phyloP scores from a whole-genome alignment of 2,329 filamentous ascomycete species.

The Teratosphaeria viscida region DNA sequence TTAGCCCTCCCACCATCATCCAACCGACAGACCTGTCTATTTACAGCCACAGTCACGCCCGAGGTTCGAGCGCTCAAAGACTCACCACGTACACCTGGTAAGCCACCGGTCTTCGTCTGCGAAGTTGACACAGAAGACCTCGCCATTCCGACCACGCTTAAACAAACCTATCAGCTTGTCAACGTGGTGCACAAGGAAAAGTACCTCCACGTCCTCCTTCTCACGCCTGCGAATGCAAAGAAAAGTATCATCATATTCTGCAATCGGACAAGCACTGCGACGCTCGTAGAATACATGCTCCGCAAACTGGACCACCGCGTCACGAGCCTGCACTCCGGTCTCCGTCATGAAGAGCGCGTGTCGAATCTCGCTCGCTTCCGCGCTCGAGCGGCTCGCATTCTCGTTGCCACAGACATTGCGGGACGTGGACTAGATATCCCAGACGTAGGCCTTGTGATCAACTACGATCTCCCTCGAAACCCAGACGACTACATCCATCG shows the following conservation, averaged over 20 bases:
- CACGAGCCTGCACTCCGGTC: constrained; percentile 77
- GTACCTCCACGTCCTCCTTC: constrained; percentile 81
- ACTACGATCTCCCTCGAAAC: constrained; percentile 93
- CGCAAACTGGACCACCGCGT: constrained; percentile 80
- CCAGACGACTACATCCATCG: constrained; percentile 96
- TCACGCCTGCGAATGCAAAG: constrained; percentile 65
- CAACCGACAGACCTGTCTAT: constrained; percentile 83
- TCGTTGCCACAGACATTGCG: constrained; percentile 92
- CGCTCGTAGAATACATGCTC: constrained; percentile 78
- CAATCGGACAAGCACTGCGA: constrained; percentile 82
- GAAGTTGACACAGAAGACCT: constrained; percentile 67
- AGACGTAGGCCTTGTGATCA: constrained; percentile 78
- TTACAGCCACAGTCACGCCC: constrained; percentile 89
- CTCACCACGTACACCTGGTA: constrained; percentile 49
- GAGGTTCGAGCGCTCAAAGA: constrained; percentile 82
- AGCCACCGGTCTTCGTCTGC: constrained; percentile 72
- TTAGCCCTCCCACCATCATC: constrained; percentile 65
- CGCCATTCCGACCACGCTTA: constrained; percentile 69
- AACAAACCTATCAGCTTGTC: constrained; percentile 76
- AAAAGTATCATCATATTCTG: constrained; percentile 87
- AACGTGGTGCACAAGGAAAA: constrained; percentile 90
- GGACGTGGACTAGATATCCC: constrained; percentile 92
- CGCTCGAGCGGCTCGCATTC: constrained; percentile 73
- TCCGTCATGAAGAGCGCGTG: constrained; percentile 74
- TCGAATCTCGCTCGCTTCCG: constrained; percentile 87